Evolutionary conservation across 345 rosid species (phyloP).

Genomic region (Melaleuca quinquenervia): DNA sequence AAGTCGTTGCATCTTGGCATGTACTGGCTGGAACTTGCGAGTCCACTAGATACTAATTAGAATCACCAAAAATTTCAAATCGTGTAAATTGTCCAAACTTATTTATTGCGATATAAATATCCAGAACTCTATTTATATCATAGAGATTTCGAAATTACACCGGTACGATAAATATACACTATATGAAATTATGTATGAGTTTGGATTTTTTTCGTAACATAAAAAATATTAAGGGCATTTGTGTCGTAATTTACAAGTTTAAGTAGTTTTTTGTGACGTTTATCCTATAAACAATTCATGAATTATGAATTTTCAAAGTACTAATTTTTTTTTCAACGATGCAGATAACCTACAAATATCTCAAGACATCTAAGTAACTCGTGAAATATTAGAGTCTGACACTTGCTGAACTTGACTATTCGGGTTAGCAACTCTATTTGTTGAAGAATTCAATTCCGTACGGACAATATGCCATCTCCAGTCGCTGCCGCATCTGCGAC

Average conservation of each 20-base stretch:
- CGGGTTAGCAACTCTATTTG: not conserved
- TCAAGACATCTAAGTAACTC: not conserved
- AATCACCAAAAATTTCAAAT: no score
- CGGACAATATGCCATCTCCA: not conserved
- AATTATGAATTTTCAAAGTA: not conserved
- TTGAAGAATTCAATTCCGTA: not conserved
- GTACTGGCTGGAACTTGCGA: not conserved
- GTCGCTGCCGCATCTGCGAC: no score
- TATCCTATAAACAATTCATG: not conserved
- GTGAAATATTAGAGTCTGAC: fast-evolving
- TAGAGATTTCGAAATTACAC: no score
- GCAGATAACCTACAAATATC: not conserved
- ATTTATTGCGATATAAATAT: no score
- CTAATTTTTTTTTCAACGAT: not conserved
- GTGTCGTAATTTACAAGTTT: no score
- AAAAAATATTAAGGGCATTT: no score
- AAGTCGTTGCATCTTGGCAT: not conserved
- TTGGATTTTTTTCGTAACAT: no score
- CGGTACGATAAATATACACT: no score
- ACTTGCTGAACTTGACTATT: not conserved
- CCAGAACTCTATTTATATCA: no score
- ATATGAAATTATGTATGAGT: no score
- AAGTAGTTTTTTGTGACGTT: no score
- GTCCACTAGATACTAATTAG: not conserved
- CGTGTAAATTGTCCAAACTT: no score